phyloP scores from a whole-genome alignment of 331 rosid species.

The Stylosanthes scabra region DNA sequence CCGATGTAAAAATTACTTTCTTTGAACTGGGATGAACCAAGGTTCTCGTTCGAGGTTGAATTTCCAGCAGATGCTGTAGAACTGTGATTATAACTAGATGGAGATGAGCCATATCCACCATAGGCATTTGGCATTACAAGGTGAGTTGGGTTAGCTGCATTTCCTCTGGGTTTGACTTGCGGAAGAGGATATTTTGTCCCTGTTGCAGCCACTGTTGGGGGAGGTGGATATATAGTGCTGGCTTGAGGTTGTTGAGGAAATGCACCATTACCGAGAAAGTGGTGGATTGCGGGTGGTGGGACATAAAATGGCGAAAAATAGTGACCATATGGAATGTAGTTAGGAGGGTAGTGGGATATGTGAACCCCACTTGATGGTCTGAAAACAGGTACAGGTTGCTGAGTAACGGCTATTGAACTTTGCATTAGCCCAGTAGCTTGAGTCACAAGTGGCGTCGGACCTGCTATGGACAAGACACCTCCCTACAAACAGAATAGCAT shows the following conservation, averaged over 20 bases:
- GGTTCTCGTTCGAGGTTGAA: constrained; percentile 78
- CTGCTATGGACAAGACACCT: constrained; percentile 71
- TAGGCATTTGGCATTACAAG: constrained; percentile 80
- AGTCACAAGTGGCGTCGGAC: constrained; percentile 77
- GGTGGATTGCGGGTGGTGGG: constrained; percentile 93
- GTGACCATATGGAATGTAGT: constrained; percentile 87
- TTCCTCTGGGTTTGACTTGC: constrained; percentile 84
- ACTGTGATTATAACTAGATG: constrained; percentile 81
- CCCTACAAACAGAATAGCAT: constrained; percentile 71
- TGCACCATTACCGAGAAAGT: constrained; percentile 84
- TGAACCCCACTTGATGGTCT: constrained; percentile 87
- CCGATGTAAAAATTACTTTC: constrained; percentile 81
- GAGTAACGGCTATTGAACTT: constrained; percentile 84
- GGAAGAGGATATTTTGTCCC: constrained; percentile 91
- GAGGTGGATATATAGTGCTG: constrained; percentile 78
- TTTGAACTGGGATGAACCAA: constrained; percentile 82
- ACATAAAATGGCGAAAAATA: constrained; percentile 83
- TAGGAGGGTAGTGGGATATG: constrained; percentile 86
- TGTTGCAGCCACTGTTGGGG: constrained; percentile 65
- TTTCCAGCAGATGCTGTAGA: constrained; percentile 73
- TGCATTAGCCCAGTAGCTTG: constrained; percentile 95
- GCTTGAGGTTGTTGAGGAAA: constrained; percentile 96
- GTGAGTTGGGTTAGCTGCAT: constrained; percentile 77
- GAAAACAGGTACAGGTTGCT: constrained; percentile 88
- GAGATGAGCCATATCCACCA: constrained; percentile 86